Conservation (phyloP, 345 rosid genomes). For the Brassica rapa region DNA sequence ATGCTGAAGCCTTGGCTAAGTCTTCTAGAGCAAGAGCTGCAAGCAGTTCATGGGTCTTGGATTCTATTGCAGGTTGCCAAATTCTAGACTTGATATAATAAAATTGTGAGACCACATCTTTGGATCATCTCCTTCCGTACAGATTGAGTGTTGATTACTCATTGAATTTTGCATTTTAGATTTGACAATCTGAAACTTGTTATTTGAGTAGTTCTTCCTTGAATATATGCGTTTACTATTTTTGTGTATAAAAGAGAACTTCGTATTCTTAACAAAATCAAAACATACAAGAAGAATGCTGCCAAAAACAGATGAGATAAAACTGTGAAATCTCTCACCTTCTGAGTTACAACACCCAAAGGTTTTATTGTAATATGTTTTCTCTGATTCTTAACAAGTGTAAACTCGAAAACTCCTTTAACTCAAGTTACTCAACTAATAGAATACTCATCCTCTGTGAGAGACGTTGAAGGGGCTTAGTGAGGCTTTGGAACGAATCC, state of each 20-base stretch:
- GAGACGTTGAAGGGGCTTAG: slow-evolving; percentile 32
- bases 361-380: slow-evolving; percentile 1
- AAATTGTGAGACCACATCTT: not conserved
- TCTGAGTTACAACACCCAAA: slow-evolving; percentile 12
- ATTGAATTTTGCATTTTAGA: not conserved
- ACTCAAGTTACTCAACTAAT: slow-evolving; percentile 9
- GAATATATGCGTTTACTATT: not conserved
- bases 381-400: slow-evolving; percentile 1
- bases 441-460: not conserved
- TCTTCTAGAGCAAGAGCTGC: slow-evolving; percentile 64
- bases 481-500: slow-evolving; percentile 93
- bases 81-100: slow-evolving; percentile 19
- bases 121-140: not conserved
- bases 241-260: not conserved
- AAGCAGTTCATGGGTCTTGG: slow-evolving; percentile 80
- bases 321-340: slow-evolving; percentile 8
- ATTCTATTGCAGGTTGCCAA: slow-evolving; percentile 70
- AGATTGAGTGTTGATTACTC: not conserved
- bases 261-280: not conserved
- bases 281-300: not conserved
- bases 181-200: not conserved
- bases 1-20: slow-evolving; percentile 68
- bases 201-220: not conserved
- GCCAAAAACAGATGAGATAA: not conserved
- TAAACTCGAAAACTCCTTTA: not conserved